Evolutionary conservation across 2,329 filamentous ascomycete genomes (phyloP), one percentile per base, ranked within the genome.

Genomic region (Coccinonectria pachysandricola): DNA sequence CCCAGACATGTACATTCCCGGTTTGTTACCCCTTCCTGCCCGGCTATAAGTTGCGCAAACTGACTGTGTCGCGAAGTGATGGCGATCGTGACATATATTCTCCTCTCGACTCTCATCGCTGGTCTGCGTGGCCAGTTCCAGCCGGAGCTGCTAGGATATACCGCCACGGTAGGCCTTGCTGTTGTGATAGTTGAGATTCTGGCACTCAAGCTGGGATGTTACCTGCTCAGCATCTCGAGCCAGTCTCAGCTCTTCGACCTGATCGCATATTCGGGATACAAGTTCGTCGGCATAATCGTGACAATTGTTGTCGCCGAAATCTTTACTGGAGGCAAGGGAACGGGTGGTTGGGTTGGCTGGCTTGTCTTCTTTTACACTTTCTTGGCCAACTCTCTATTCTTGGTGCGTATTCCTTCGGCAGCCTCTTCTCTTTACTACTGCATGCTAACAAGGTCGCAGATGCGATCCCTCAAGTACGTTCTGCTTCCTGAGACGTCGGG

Each of bases 1-100:
- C 40, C 91, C 92, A 10, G 91, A 98, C 59, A 96, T 98, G 87
- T 98, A 98, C 62, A 98, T 98, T 46, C 87, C 87, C 32, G 58
- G 62, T 67, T 43, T 18, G 57, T 48, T 16, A 8, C n/a, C n/a
- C 16, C 8, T 3, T 12, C 15, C 10, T 15, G 12, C 5, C n/a
- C 7, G 7, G 13, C 3, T 15, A 9, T 12, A 11, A 12, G 12
- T 12, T 6, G 14, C 12, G n/a, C 12, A 24, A 23, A 24, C 50
- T 53, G 28, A 53, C 40, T 9, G 7, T 6, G 7, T 24, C n/a
- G n/a, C n/a, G 14, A 16, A 56, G 80, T 92, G 48, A 98, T 98
- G 91, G 88, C 91, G 2, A 67, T 98, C 27, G 86, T 96, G 23
- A 98, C 91, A 13, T 98, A 98, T 57, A 93, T 98, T 39, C 78